Conservation (phyloP, 2,329 filamentous ascomycete genomes). For the Xylaria sp. region DNA sequence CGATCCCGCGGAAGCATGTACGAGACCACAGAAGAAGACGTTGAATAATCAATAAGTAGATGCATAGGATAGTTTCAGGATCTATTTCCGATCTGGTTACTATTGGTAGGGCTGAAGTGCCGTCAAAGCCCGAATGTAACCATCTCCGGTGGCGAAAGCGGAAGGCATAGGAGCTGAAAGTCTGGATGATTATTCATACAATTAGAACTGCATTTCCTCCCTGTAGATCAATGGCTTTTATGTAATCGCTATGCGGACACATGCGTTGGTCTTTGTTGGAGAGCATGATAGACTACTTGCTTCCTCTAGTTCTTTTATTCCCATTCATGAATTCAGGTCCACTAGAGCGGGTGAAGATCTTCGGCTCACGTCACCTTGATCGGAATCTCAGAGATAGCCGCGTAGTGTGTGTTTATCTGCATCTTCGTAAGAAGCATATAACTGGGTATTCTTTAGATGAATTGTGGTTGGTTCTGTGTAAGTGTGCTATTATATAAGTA, state of each 20-base stretch:
- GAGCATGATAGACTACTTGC: too few relatives aligned
- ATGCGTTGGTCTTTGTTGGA: too few relatives aligned
- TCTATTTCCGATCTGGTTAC: background rate
- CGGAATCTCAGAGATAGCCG: background rate
- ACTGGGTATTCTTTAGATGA: too few relatives aligned
- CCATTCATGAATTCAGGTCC: too few relatives aligned
- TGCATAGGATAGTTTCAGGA: background rate
- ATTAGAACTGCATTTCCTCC: too few relatives aligned
- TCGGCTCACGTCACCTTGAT: background rate
- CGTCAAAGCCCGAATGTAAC: conserved; percentile 11
- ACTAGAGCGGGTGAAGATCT: background rate
- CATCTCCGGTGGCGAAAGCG: background rate
- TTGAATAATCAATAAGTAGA: conserved; percentile 12
- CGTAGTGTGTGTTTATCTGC: background rate
- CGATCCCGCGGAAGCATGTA: background rate
- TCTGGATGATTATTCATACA: background rate
- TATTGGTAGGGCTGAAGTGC: background rate
- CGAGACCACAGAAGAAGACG: background rate
- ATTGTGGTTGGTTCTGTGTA: too few relatives aligned
- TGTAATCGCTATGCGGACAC: too few relatives aligned
- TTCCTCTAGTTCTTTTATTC: too few relatives aligned
- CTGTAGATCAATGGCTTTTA: too few relatives aligned
- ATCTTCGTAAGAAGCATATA: too few relatives aligned
- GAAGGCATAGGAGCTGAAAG: background rate
- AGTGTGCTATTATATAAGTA: too few relatives aligned